Conservation (phyloP, 1,284 basidiomycete species). For the Pholiota adiposa region DNA sequence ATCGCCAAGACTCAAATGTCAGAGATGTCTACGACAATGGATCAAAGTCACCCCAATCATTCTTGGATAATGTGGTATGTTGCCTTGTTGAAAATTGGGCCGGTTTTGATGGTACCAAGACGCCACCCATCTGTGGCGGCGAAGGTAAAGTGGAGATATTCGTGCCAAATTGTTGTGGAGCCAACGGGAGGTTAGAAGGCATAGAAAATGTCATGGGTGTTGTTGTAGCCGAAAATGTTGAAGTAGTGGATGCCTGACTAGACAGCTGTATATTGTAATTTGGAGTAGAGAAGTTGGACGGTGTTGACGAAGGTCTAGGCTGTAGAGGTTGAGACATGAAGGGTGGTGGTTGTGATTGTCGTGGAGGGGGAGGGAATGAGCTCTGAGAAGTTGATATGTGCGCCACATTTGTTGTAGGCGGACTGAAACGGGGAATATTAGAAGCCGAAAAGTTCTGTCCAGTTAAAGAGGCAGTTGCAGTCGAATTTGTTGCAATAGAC, state of each 20-base stretch:
- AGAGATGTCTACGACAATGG: slow-evolving; percentile 45
- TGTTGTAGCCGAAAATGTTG: background rate
- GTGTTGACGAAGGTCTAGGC: slow-evolving; percentile 8
- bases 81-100: slow-evolving; percentile 51
- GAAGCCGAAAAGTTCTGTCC: slow-evolving; percentile 16
- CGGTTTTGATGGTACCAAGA: slow-evolving; percentile 64
- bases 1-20: slow-evolving; percentile 3
- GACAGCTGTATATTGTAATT: slow-evolving; percentile 24
- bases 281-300: slow-evolving; percentile 19
- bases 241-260: background rate
- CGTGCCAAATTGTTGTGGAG: slow-evolving; percentile 22
- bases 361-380: slow-evolving; percentile 15
- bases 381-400: slow-evolving; percentile 8
- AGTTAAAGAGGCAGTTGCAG: slow-evolving; percentile 15
- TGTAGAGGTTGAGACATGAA: slow-evolving; percentile 12
- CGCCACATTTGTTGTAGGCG: slow-evolving; percentile 5
- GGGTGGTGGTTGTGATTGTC: slow-evolving; percentile 5
- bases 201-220: background rate
- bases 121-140: slow-evolving; percentile 48
- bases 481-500: slow-evolving; percentile 23
- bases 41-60: slow-evolving; percentile 83
- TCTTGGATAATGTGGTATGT: slow-evolving; percentile 55
- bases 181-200: slow-evolving; percentile 8
- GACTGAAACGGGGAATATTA: slow-evolving; percentile 7
- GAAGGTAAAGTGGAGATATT: slow-evolving; percentile 26